These are phyloP conservation scores for Paxillus rubicundulus DNA, from an alignment of 768 basidiomycete genomes.

Conservation along the genomic window DNA sequence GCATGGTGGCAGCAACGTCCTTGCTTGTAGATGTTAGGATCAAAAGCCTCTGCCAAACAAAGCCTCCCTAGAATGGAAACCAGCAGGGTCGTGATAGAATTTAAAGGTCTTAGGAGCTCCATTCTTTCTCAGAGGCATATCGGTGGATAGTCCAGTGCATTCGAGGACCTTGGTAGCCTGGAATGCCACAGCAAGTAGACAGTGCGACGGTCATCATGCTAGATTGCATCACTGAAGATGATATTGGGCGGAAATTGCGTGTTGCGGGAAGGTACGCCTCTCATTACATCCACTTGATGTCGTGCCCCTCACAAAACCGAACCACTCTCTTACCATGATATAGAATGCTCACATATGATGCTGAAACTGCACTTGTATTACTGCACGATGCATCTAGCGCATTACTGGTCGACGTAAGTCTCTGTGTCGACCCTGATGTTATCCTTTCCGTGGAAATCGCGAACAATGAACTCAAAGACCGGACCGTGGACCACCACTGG, in stretches of 20 bases:
- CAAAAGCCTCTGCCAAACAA: conserved; percentile 26
- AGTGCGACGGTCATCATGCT: conserved; percentile 45
- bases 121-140: background rate
- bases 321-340: conserved; percentile 6
- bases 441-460: conserved; percentile 13
- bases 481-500: conserved; percentile 38
- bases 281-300: conserved; percentile 15
- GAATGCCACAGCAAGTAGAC: conserved; percentile 51
- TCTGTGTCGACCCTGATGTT: conserved; percentile 42
- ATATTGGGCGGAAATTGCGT: conserved; percentile 53
- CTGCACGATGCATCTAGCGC: conserved; percentile 50
- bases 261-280: conserved; percentile 55
- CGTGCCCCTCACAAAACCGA: background rate
- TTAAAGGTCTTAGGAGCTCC: background rate
- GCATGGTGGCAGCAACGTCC: too few relatives aligned
- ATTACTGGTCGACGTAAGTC: conserved; percentile 55
- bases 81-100: conserved; percentile 3
- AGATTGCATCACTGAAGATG: conserved; percentile 35
- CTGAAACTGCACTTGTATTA: conserved; percentile 42
- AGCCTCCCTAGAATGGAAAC: conserved; percentile 12
- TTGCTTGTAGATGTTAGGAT: conserved; percentile 31
- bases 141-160: background rate
- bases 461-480: conserved; percentile 7
- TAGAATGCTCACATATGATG: conserved; percentile 61
- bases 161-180: background rate